A percentile compares a stretch with the other conserved stretches of the same genome.
Evolutionary conservation across 2,329 filamentous ascomycete genomes (phyloP).

Genomic region (Grosmannia serpens): DNA sequence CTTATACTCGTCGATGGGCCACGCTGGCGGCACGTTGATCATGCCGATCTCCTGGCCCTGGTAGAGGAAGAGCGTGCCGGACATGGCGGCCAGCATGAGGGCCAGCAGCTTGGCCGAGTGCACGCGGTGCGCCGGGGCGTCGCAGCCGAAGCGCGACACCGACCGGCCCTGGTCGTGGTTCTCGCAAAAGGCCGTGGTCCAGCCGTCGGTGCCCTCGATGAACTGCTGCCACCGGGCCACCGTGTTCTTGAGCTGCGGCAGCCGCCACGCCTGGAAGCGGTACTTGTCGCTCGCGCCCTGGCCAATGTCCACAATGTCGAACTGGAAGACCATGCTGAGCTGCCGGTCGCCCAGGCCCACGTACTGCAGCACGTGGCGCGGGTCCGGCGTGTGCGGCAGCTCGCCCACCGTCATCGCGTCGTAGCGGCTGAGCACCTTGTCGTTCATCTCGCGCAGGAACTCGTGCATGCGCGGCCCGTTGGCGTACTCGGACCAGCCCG

Average conservation of each 20-base stretch:
- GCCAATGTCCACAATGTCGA: conserved; percentile 52
- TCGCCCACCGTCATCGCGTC: conserved; percentile 62
- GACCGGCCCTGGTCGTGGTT: conserved; percentile 52
- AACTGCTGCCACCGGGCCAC: conserved; percentile 39
- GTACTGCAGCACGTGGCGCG: conserved; percentile 44
- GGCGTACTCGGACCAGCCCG: conserved; percentile 44
- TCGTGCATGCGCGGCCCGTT: conserved; percentile 61
- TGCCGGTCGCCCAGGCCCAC: conserved; percentile 46
- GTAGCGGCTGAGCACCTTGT: conserved; percentile 44
- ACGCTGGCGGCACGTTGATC: conserved; percentile 37
- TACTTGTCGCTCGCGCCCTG: conserved; percentile 35
- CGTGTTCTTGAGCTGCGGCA: conserved; percentile 30
- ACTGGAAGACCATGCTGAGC: conserved; percentile 60
- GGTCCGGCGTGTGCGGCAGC: conserved; percentile 50
- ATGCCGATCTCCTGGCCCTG: conserved; percentile 52
- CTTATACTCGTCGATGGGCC: conserved; percentile 35
- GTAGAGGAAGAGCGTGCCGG: conserved; percentile 46
- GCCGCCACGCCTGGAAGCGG: conserved; percentile 37
- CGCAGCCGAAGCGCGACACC: conserved; percentile 39
- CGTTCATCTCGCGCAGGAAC: conserved; percentile 54
- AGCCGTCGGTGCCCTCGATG: conserved; percentile 39
- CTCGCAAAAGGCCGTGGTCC: conserved; percentile 50
- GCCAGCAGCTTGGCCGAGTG: conserved; percentile 41
- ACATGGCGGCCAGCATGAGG: conserved; percentile 33
- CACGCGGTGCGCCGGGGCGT: conserved; percentile 28